Conservation (phyloP, 352 stramenopile species). For the Pythium monospermum region DNA sequence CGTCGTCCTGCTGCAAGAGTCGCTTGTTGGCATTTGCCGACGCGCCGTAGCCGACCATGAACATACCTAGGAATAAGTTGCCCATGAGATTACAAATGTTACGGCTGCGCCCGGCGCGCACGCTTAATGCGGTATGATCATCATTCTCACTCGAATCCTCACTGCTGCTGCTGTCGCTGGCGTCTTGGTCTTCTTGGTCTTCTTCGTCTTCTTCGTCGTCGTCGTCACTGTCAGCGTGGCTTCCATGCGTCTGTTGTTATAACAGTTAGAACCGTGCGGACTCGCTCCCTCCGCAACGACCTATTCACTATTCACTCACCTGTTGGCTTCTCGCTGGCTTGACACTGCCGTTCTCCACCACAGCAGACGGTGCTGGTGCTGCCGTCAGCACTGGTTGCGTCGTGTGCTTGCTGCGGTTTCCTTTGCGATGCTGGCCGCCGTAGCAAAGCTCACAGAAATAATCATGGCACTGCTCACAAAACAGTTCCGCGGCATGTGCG, state of each 20-base stretch:
- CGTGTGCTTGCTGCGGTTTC: slow-evolving; percentile 70
- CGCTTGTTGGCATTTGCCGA: neutral
- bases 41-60: too few relatives aligned
- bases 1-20: slow-evolving; percentile 4
- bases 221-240: neutral
- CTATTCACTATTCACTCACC: too few relatives aligned
- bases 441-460: slow-evolving; percentile 87
- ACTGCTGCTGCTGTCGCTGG: slow-evolving; percentile 15
- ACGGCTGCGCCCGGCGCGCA: slow-evolving; percentile 31
- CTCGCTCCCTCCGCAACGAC: too few relatives aligned
- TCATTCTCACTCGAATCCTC: slow-evolving; percentile 29
- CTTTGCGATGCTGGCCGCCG: slow-evolving; percentile 81
- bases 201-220: slow-evolving; percentile 10
- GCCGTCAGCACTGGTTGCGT: slow-evolving; percentile 56
- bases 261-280: too few relatives aligned
- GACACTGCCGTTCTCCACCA: slow-evolving; percentile 16
- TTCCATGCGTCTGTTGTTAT: too few relatives aligned
- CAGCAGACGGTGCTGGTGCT: neutral
- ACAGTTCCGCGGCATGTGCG: slow-evolving; percentile 62
- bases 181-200: slow-evolving; percentile 16
- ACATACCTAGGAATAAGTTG: slow-evolving; percentile 73
- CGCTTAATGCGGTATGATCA: too few relatives aligned
- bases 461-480: slow-evolving; percentile 87
- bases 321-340: slow-evolving; percentile 21
- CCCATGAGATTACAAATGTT: slow-evolving; percentile 89